Evolutionary conservation across 257 asterid species (phyloP).

Genomic region (Coffea canephora): DNA sequence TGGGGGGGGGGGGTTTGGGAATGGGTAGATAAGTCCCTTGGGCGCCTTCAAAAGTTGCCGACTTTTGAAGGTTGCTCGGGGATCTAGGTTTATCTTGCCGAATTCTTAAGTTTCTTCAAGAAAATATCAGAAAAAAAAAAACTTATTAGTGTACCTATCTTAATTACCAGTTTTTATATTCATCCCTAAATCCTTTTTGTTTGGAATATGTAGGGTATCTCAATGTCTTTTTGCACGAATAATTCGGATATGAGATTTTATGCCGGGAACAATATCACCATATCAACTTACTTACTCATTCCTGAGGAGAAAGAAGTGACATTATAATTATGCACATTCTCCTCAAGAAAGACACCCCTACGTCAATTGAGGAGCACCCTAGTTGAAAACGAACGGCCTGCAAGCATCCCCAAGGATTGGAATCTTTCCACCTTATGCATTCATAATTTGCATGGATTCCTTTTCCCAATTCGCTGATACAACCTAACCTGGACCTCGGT

Average conservation of each 20-base stretch:
- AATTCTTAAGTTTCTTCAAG: too few relatives aligned
- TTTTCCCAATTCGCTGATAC: background rate
- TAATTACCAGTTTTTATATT: too few relatives aligned
- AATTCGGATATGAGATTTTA: constrained; percentile 2
- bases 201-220: constrained; percentile 1
- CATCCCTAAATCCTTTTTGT: background rate
- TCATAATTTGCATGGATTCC: background rate
- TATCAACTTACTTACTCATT: background rate
- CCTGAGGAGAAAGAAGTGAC: background rate
- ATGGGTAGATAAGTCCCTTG: too few relatives aligned
- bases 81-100: too few relatives aligned
- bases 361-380: background rate
- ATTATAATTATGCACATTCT: background rate
- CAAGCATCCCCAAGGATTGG: constrained; percentile 6
- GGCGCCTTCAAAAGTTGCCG: too few relatives aligned
- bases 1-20: too few relatives aligned
- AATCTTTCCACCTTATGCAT: constrained; percentile 7
- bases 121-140: too few relatives aligned
- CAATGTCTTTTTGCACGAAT: background rate
- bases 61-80: too few relatives aligned
- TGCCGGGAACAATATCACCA: constrained; percentile 9
- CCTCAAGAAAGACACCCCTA: constrained; percentile 5
- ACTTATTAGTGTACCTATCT: too few relatives aligned
- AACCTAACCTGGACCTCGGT: background rate
- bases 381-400: constrained; percentile 6